Evolutionary conservation across 768 basidiomycete genomes (phyloP).

Genomic region (Hygrocybe coccinea): DNA sequence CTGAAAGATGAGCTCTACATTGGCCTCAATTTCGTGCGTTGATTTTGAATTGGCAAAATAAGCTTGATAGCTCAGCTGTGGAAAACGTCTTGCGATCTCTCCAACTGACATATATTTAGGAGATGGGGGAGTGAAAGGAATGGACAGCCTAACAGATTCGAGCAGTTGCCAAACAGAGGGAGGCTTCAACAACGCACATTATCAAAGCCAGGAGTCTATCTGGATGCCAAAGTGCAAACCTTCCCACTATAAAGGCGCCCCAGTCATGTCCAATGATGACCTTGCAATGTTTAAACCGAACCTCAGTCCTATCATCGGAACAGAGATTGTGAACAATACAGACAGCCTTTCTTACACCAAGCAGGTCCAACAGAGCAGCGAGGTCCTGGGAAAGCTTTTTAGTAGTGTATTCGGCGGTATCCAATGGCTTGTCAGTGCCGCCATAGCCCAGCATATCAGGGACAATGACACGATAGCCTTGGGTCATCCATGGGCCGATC

Average conservation of each 20-base stretch:
- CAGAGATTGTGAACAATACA: slow-evolving; percentile 20
- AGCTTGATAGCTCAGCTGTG: slow-evolving; percentile 62
- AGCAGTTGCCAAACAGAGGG: not conserved
- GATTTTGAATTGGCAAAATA: slow-evolving; percentile 55
- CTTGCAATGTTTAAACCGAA: slow-evolving; percentile 23
- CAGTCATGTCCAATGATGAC: slow-evolving; percentile 78
- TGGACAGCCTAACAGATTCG: slow-evolving; percentile 47
- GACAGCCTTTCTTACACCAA: slow-evolving; percentile 52
- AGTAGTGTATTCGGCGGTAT: slow-evolving; percentile 51
- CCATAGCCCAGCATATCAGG: slow-evolving; percentile 67
- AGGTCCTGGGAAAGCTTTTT: slow-evolving; percentile 60
- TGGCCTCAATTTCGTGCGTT: slow-evolving; percentile 49
- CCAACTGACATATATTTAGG: slow-evolving; percentile 45
- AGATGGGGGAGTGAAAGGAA: slow-evolving; percentile 62
- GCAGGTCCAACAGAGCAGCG: slow-evolving; percentile 55
- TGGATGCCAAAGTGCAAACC: slow-evolving; percentile 74
- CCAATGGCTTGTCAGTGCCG: slow-evolving; percentile 55
- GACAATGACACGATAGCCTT: slow-evolving; percentile 59
- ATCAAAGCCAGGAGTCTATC: slow-evolving; percentile 53
- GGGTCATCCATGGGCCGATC: slow-evolving; percentile 61
- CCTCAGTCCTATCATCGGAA: not conserved
- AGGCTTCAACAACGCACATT: slow-evolving; percentile 35
- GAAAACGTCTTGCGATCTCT: slow-evolving; percentile 46
- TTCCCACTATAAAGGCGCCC: slow-evolving; percentile 59
- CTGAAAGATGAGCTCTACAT: slow-evolving; percentile 33